A percentile compares a stretch with the other conserved stretches of the same genome.
Evolutionary conservation across 1,284 basidiomycete genomes (phyloP).

Genomic region (Ganoderma meredithae): DNA sequence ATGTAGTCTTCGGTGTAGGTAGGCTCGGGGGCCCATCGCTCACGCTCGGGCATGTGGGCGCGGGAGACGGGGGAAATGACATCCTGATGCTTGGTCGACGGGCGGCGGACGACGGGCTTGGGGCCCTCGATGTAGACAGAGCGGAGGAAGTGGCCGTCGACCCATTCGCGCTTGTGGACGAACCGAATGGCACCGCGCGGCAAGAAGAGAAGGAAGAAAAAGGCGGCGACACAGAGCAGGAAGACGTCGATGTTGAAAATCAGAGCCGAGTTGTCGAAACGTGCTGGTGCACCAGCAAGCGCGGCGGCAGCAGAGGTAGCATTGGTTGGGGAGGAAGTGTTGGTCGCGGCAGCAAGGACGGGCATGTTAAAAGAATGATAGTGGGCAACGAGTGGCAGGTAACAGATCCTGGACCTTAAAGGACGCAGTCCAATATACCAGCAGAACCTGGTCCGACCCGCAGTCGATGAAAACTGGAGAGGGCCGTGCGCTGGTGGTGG

Average conservation of each 20-base stretch:
- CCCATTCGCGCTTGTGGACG: slow-evolving; percentile 43
- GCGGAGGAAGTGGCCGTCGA: slow-evolving; percentile 42
- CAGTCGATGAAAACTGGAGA: slow-evolving; percentile 15
- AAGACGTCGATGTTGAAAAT: slow-evolving; percentile 43
- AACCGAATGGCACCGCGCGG: slow-evolving; percentile 44
- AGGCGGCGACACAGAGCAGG: slow-evolving; percentile 38
- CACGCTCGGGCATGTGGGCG: slow-evolving; percentile 11
- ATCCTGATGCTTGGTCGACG: slow-evolving; percentile 21
- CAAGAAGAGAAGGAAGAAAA: slow-evolving; percentile 43
- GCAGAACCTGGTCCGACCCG: slow-evolving; percentile 13
- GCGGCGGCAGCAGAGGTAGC: background rate
- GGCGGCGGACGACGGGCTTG: slow-evolving; percentile 14
- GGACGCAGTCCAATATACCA: slow-evolving; percentile 8
- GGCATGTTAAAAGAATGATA: slow-evolving; percentile 21
- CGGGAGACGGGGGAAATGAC: slow-evolving; percentile 24
- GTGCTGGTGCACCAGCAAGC: slow-evolving; percentile 18
- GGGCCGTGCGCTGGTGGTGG: slow-evolving; percentile 9
- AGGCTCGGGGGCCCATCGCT: background rate
- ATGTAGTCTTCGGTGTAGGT: slow-evolving; percentile 13
- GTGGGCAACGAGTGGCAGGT: slow-evolving; percentile 12
- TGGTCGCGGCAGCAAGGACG: slow-evolving; percentile 26
- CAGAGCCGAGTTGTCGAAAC: slow-evolving; percentile 35
- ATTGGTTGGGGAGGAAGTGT: slow-evolving; percentile 4
- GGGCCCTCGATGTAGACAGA: slow-evolving; percentile 28
- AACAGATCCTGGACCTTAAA: background rate